These are phyloP conservation scores for Torulaspora gathmanii DNA, from an alignment of 805 yeast genomes.

Conservation along the genomic window DNA sequence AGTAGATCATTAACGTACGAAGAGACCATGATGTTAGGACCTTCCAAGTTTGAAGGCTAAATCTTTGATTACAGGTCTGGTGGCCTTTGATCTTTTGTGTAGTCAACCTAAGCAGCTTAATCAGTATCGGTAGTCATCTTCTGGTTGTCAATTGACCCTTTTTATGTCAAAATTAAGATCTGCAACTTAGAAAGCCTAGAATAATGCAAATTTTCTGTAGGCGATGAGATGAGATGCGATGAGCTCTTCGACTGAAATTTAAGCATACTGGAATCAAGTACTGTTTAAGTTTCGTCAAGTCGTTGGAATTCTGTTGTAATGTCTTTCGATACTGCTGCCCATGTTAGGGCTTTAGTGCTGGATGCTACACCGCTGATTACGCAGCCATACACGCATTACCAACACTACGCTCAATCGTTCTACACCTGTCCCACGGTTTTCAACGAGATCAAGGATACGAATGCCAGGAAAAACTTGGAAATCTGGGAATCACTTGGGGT, in stretches of 20 bases:
- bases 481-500: constrained; percentile 66
- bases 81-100: no score
- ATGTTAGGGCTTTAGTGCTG: constrained; percentile 59
- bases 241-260: constrained; percentile 19
- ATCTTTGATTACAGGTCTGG: no score
- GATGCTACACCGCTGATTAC: constrained; percentile 96
- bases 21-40: background rate
- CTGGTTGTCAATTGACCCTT: background rate
- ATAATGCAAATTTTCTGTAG: background rate
- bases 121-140: background rate
- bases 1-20: background rate
- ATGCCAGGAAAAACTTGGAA: constrained; percentile 69
- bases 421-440: constrained; percentile 90
- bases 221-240: constrained; percentile 11
- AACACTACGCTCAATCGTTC: constrained; percentile 63
- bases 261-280: background rate
- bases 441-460: constrained; percentile 80
- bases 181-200: background rate
- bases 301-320: background rate
- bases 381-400: constrained; percentile 69
- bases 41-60: background rate
- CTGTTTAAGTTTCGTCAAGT: no score
- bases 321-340: constrained; percentile 19
- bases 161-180: background rate
- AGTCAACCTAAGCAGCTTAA: background rate